Conservation (phyloP, 768 basidiomycete species). For the Phanerodontia chrysosporium region DNA sequence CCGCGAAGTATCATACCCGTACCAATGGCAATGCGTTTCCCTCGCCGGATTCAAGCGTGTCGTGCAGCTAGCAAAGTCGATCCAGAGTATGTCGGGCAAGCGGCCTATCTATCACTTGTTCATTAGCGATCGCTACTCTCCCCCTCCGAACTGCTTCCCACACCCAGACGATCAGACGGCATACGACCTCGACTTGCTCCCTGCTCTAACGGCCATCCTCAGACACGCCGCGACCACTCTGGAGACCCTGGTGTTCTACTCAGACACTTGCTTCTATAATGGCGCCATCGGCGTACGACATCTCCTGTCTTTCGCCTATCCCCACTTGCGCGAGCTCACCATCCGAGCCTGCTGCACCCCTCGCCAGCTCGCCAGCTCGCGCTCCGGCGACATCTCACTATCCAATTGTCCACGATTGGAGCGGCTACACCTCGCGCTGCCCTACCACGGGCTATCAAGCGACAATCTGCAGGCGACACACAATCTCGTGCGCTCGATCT, state of each 20-base stretch:
- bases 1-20: conserved; percentile 12
- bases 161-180: not conserved
- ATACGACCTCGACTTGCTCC: conserved; percentile 8
- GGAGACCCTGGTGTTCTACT: conserved; percentile 13
- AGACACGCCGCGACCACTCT: conserved; percentile 13
- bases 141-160: not conserved
- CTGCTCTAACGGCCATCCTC: conserved; percentile 8
- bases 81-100: not conserved
- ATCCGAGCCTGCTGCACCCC: conserved; percentile 19
- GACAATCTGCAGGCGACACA: conserved; percentile 15
- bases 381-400: not conserved
- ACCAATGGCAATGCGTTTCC: conserved; percentile 13
- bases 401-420: conserved; percentile 8
- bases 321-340: conserved; percentile 16
- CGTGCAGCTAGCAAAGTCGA: not conserved
- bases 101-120: conserved; percentile 15
- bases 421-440: conserved; percentile 17
- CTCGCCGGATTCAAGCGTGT: conserved; percentile 11
- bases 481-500: conserved; percentile 8
- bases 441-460: conserved; percentile 15
- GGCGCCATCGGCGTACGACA: conserved; percentile 10
- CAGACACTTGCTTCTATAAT: conserved; percentile 9
- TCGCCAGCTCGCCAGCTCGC: conserved; percentile 5
- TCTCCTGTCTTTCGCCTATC: conserved; percentile 10
- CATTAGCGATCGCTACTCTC: conserved; percentile 8